Base-by-base conservation (phyloP, 83 land plant species). In the Larix sibirica region DNA sequence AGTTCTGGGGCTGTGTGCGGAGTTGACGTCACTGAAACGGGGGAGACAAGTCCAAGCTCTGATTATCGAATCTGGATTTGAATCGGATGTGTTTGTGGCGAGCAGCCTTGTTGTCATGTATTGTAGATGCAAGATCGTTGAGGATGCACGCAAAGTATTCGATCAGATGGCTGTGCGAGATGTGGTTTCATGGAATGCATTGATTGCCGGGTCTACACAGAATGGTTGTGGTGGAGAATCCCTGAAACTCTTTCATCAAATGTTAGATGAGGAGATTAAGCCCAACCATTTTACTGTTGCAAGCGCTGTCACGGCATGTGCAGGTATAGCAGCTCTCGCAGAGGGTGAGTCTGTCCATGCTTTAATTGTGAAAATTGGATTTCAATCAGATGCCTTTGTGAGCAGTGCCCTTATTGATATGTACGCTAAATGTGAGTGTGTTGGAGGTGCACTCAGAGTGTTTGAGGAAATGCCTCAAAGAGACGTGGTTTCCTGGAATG, bases 401-500 rank as follows among this genome's bases (percentile, higher is more conserved):
- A 79, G 78, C 67, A 85, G 78, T 26, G 62, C 87, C 6, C 81
- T 85, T 2, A 58, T 85, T 5, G 62, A 38, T 66, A 69, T 85
- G 67, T 82, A 85, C 16, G 81, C 78, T 1, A n/a, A 83, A 18
- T 68, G 62, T 36, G 85, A 76, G 17, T 13, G 8, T 0, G 38
- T 80, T 6, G n/a, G 58, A 33, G 4, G 3, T 38, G 88, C 88
- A 6, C 68, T 77, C 16, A 4, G 28, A 59, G 60, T 83, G 83
- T 86, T 86, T 60, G 88, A 86, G 50, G 47, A 47, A 65, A 78
- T 73, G 81, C 85, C 81, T 38, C 50, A 60, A 4, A 84, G 68
- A 31, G 85, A 83, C 44, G 71, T 75, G 26, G 67, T 80, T n/a
- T 26, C 79, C 33, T 86, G 88, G 88, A 86, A 83, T 77, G 50